These are phyloP conservation scores for Vigna nakashimae DNA, from an alignment of 306 rosid genomes.

Conservation along the genomic window DNA sequence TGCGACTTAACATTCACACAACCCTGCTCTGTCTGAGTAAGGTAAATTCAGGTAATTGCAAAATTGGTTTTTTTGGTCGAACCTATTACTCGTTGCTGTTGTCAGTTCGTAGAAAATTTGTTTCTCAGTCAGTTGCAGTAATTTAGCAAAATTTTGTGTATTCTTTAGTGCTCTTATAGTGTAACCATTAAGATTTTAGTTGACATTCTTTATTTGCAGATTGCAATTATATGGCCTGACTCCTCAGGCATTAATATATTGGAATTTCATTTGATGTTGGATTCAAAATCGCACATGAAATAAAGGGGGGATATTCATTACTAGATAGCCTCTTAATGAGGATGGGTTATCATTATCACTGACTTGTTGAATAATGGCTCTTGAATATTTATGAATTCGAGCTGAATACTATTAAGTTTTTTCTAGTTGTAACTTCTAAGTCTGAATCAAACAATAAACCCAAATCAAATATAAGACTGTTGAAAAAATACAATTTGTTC, in stretches of 20 bases:
- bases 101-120: not conserved
- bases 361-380: not conserved
- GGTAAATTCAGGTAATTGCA: too few relatives aligned
- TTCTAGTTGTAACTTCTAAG: not conserved
- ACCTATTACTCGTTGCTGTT: not conserved
- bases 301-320: not conserved
- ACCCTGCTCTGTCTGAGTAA: too few relatives aligned
- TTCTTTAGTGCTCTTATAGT: too few relatives aligned
- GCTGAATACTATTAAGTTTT: not conserved
- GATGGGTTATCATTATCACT: not conserved
- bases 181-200: too few relatives aligned
- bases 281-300: not conserved
- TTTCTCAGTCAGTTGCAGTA: not conserved
- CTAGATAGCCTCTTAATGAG: not conserved
- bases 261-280: not conserved
- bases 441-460: not conserved
- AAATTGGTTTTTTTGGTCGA: too few relatives aligned
- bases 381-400: not conserved
- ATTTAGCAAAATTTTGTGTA: too few relatives aligned
- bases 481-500: not conserved
- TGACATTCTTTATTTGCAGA: slow-evolving; percentile 12
- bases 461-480: not conserved
- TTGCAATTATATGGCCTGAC: not conserved
- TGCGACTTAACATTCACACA: not conserved
- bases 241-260: not conserved